Base-by-base conservation (phyloP, 768 basidiomycete species). In the Pisolithus albus region DNA sequence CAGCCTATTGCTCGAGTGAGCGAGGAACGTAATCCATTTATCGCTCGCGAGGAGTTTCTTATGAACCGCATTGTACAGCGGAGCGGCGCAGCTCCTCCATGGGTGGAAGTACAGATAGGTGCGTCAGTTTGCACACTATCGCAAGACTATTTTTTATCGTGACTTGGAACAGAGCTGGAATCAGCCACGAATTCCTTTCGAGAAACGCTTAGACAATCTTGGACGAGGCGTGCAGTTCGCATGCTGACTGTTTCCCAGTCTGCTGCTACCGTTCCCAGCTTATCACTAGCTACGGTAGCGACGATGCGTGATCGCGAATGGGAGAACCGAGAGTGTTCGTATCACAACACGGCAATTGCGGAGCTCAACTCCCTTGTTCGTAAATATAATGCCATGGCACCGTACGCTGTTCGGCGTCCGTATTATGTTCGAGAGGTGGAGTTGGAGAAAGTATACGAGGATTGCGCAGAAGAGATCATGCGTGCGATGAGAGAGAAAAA, bases 21-120 rank as follows among this genome's bases (percentile, higher is more conserved):
- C 1, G 77, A 79, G 23, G 78, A 80, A 53, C 62, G 66, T n/a
- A 83, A 83, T 58, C 81, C 79, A 10, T 82, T 80, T 66, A 84
- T 93, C 53, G 78, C 77, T 7, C 75, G 85, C 7, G 86, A 88
- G 57, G 89, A 92, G 61, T 88, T 84, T 58, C 70, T 92, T 45
- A 83, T 92, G 84, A 93, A 92, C 58, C 80, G 90, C 11, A 89
- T 91, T 52, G 78, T 92, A 7, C 83, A 88, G 61, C 74, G 81
- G 46, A 85, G 90, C 56, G 88, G 86, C n/a, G 86, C 85, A 6
- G 79, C 81, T 4, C 91, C 90, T 28, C 85, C 88, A 4, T 93
- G 91, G 90, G 83, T 92, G 1, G 89, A 92, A 67, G 60, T 89
- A 32, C 90, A 91, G 65, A 71, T 74, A 51, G 85, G 84, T 82